A percentile compares a stretch with the other conserved stretches of the same genome.
Conservation (phyloP, 352 stramenopile genomes). For the Phytophthora brassicae region DNA sequence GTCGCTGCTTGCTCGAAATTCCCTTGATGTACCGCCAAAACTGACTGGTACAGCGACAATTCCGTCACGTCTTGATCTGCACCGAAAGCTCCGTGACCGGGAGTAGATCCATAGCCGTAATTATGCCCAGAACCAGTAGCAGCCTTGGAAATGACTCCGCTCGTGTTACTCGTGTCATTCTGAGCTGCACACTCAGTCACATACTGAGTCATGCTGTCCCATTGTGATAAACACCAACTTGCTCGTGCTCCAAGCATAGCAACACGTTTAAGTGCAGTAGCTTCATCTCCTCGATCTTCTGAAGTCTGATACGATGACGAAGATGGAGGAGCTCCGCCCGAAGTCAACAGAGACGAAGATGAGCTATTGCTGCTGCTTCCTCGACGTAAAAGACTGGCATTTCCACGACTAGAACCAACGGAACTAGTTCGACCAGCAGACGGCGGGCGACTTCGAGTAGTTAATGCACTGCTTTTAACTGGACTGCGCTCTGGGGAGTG, state of each 20-base stretch:
- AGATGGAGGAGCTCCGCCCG: conserved; percentile 8
- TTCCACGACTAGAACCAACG: conserved; percentile 7
- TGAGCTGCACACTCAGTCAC: conserved; percentile 52
- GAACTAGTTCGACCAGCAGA: conserved; percentile 23
- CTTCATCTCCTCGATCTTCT: conserved; percentile 47
- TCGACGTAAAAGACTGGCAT: conserved; percentile 23
- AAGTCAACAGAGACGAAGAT: conserved; percentile 25
- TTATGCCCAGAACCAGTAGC: conserved; percentile 25
- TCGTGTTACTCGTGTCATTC: conserved; percentile 23
- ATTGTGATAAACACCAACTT: conserved; percentile 85
- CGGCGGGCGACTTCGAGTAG: conserved; percentile 14
- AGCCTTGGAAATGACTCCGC: conserved; percentile 24
- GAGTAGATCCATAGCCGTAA: conserved; percentile 33
- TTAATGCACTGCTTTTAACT: conserved; percentile 4
- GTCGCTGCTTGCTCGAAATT: conserved; percentile 91
- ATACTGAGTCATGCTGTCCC: conserved; percentile 83
- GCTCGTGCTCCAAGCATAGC: conserved; percentile 81
- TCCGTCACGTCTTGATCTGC: conserved; percentile 47
- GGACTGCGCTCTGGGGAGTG: conserved; percentile 24
- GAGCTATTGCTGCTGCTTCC: conserved; percentile 44
- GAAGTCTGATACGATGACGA: conserved; percentile 25
- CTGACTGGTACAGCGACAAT: conserved; percentile 74
- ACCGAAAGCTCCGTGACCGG: conserved; percentile 34
- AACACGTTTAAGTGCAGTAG: conserved; percentile 58
- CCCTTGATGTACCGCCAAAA: conserved; percentile 93